phyloP scores from a whole-genome alignment of 2,329 filamentous ascomycete genomes.

The Trichoderma sp. region DNA sequence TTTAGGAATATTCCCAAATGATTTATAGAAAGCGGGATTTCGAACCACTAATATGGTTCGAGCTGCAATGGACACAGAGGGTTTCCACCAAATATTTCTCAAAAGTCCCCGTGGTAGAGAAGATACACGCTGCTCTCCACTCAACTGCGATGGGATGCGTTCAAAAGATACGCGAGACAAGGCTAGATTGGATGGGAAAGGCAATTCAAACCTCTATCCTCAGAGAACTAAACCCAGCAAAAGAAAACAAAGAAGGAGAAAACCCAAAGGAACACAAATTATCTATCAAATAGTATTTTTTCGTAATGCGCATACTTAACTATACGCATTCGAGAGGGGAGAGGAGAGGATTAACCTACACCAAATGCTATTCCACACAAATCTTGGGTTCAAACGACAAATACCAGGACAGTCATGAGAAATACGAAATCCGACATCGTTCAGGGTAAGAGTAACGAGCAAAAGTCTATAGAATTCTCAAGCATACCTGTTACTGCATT shows the following conservation, averaged over 20 bases:
- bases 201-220: too few species aligned
- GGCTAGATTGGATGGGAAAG: too few species aligned
- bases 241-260: too few species aligned
- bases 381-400: not conserved
- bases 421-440: not conserved
- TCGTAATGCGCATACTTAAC: too few species aligned
- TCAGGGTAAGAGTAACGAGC: accelerated
- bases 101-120: not conserved
- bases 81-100: accelerated
- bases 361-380: too few species aligned
- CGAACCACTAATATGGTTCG: not conserved
- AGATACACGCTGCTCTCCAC: too few species aligned
- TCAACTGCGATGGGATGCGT: not conserved
- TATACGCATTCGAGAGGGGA: too few species aligned
- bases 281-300: too few species aligned
- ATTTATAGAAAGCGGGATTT: not conserved
- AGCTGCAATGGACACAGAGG: not conserved
- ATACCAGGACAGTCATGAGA: not conserved
- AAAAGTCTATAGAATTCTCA: not conserved
- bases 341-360: too few species aligned
- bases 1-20: not conserved
- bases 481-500: not conserved
- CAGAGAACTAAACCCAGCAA: too few species aligned
- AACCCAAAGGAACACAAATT: accelerated
- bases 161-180: not conserved